phyloP scores from a whole-genome alignment of 441 rosid genomes.

The Corymbia citriodora region DNA sequence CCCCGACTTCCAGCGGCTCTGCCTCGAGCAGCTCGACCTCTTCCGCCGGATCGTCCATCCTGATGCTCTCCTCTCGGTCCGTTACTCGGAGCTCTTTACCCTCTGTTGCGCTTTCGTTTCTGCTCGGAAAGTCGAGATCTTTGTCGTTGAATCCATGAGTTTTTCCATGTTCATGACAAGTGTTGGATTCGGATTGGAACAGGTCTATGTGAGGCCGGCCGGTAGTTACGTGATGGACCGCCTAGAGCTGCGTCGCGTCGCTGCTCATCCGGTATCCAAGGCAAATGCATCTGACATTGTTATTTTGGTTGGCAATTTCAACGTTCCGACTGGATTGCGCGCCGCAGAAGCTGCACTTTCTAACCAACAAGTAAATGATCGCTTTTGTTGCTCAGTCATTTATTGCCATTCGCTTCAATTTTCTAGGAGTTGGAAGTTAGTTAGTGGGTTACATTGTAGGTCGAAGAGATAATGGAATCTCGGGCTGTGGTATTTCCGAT shows the following conservation, averaged over 20 bases:
- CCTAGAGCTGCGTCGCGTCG: constrained; percentile 73
- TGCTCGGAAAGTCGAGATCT: neutral
- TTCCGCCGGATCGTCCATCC: constrained; percentile 71
- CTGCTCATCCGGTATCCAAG: constrained; percentile 32
- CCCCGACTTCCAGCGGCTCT: constrained; percentile 74
- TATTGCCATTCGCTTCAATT: neutral
- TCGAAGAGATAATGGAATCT: constrained; percentile 50
- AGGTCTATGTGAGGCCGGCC: constrained; percentile 89
- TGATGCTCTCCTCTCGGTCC: constrained; percentile 61
- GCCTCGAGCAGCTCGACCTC: constrained; percentile 70
- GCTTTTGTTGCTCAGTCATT: neutral
- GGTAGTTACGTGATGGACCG: constrained; percentile 95
- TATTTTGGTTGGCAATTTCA: constrained; percentile 63
- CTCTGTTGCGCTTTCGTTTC: neutral
- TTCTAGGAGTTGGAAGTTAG: neutral
- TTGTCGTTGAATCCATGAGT: neutral
- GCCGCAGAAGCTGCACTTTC: constrained; percentile 82
- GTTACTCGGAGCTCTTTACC: neutral
- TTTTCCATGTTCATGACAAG: neutral
- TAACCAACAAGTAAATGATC: constrained; percentile 45
- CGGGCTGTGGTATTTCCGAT: constrained; percentile 80
- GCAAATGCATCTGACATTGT: constrained; percentile 46
- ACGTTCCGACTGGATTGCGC: constrained; percentile 69
- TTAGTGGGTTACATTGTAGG: constrained; percentile 26
- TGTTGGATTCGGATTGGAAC: neutral